Evolutionary conservation across 768 basidiomycete species (phyloP).

Genomic region (Boletus patriciae): DNA sequence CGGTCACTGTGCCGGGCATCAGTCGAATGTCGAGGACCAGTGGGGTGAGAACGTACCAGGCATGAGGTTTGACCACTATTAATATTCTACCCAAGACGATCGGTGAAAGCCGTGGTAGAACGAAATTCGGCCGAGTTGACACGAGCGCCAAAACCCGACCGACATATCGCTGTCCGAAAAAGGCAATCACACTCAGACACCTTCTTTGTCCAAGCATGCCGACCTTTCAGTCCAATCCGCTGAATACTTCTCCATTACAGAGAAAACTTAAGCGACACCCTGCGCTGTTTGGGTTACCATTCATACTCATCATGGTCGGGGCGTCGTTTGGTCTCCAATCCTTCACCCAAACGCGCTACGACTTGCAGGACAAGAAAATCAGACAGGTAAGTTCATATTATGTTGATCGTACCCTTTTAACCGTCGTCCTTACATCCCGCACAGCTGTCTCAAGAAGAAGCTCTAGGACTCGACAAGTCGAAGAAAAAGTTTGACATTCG

Average conservation of each 20-base stretch:
- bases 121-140: constrained; percentile 1
- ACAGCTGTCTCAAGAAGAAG: constrained; percentile 75
- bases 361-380: constrained; percentile 79
- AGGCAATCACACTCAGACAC: constrained; percentile 10
- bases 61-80: constrained; percentile 14
- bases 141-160: background rate
- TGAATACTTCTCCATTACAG: constrained; percentile 13
- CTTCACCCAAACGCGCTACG: constrained; percentile 90
- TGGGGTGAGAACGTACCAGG: constrained; percentile 15
- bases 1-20: constrained; percentile 46
- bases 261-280: constrained; percentile 61
- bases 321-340: constrained; percentile 81
- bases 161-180: constrained; percentile 9
- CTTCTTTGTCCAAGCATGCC: constrained; percentile 38
- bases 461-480: constrained; percentile 64
- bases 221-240: constrained; percentile 49
- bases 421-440: background rate
- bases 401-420: background rate
- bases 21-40: background rate
- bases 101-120: constrained; percentile 16
- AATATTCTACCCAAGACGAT: background rate
- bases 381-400: constrained; percentile 49
- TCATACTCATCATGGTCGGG: constrained; percentile 79
- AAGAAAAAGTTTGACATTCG: constrained; percentile 87
- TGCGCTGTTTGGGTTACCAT: constrained; percentile 80